Evolutionary conservation across 805 yeast genomes (phyloP).

Genomic region (Saccharomycopsis fermentans): DNA sequence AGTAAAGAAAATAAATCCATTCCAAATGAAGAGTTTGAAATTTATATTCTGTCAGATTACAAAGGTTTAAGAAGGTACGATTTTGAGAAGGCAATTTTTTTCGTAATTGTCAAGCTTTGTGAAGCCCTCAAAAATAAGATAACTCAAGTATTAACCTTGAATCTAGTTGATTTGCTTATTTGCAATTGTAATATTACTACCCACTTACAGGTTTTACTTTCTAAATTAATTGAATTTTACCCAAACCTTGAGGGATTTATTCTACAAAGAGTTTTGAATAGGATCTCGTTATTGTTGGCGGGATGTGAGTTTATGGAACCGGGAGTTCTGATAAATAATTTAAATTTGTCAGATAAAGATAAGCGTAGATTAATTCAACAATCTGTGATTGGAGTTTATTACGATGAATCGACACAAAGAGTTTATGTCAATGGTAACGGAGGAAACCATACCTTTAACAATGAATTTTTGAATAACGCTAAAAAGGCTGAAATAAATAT

Average conservation of each 20-base stretch:
- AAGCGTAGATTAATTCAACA: slow-evolving; percentile 8
- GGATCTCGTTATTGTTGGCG: slow-evolving; percentile 8
- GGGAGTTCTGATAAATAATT: slow-evolving; percentile 15
- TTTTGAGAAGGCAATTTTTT: slow-evolving; percentile 17
- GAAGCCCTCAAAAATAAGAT: slow-evolving; percentile 13
- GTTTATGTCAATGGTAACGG: slow-evolving; percentile 8
- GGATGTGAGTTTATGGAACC: slow-evolving; percentile 17
- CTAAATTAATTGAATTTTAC: slow-evolving; percentile 10
- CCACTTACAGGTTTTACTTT: slow-evolving; percentile 10
- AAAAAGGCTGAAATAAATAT: background rate
- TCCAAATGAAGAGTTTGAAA: slow-evolving; percentile 3
- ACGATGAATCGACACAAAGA: slow-evolving; percentile 9
- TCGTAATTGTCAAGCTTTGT: slow-evolving; percentile 12
- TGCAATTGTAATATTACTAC: slow-evolving; percentile 9
- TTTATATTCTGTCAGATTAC: slow-evolving; percentile 8
- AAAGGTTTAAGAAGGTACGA: slow-evolving; percentile 14
- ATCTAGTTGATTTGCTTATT: slow-evolving; percentile 13
- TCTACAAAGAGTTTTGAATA: slow-evolving; percentile 9
- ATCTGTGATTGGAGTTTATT: slow-evolving; percentile 16
- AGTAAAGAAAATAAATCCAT: background rate
- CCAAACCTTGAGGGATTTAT: slow-evolving; percentile 17
- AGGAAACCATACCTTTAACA: background rate
- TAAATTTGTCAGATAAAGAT: slow-evolving; percentile 10
- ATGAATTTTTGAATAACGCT: background rate
- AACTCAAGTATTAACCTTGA: slow-evolving; percentile 14